A percentile compares a stretch with the other conserved stretches of the same genome.
phyloP scores from a whole-genome alignment of 441 rosid species.

The Gossypium gossypioides region DNA sequence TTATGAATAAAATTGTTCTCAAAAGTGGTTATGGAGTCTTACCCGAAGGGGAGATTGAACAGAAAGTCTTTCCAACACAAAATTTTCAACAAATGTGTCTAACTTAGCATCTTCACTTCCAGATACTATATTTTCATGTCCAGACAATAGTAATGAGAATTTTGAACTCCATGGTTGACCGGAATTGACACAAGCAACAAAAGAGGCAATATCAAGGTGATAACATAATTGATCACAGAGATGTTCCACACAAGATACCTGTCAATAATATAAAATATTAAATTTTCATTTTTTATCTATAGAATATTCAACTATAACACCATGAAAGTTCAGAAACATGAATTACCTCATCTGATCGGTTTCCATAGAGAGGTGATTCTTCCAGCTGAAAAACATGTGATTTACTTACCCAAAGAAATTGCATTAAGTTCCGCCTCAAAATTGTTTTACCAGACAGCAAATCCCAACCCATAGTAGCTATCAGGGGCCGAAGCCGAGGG shows the following conservation, averaged over 20 bases:
- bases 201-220: conserved; percentile 79
- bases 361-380: conserved; percentile 65
- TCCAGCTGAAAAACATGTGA: conserved; percentile 59
- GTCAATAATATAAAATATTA: conserved; percentile 21
- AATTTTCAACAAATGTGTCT: conserved; percentile 87
- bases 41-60: conserved; percentile 93
- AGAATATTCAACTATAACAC: not conserved
- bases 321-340: conserved; percentile 1
- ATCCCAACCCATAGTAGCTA: conserved; percentile 98
- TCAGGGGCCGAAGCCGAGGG: conserved; percentile 74
- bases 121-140: conserved; percentile 34
- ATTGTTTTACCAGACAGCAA: conserved; percentile 65
- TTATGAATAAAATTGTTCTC: not conserved
- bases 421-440: conserved; percentile 66
- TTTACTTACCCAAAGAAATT: conserved; percentile 63
- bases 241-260: conserved; percentile 81
- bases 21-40: conserved; percentile 22
- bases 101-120: conserved; percentile 38
- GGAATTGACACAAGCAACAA: conserved; percentile 80
- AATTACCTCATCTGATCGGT: conserved; percentile 64
- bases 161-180: conserved; percentile 74
- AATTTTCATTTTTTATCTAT: not conserved
- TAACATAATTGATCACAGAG: conserved; percentile 81
- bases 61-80: conserved; percentile 92
- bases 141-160: conserved; percentile 57